These are phyloP conservation scores for Kwoniella sp. DNA, from an alignment of 768 basidiomycete species.

Conservation along the genomic window DNA sequence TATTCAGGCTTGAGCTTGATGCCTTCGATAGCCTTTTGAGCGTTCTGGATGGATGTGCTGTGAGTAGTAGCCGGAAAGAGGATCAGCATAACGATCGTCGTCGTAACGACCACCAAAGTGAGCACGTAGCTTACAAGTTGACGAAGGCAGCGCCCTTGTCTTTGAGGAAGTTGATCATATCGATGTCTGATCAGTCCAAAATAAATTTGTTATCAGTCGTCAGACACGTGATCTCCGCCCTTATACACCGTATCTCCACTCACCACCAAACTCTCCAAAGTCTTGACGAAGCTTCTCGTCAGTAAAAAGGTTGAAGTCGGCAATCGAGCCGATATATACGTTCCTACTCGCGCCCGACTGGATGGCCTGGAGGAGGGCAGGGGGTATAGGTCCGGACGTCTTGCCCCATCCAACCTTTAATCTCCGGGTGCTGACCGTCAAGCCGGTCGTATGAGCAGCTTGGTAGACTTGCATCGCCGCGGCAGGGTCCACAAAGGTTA, in stretches of 20 bases:
- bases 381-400: constrained; percentile 82
- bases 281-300: constrained; percentile 89
- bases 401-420: constrained; percentile 99
- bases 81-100: background rate
- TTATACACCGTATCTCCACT: constrained; percentile 17
- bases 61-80: background rate
- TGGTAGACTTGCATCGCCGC: constrained; percentile 94
- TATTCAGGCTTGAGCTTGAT: constrained; percentile 89
- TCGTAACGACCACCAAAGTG: too few species aligned
- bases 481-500: constrained; percentile 91
- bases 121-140: constrained; percentile 49
- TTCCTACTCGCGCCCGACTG: constrained; percentile 93
- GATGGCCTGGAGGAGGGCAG: constrained; percentile 81
- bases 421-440: constrained; percentile 88
- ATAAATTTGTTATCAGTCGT: background rate
- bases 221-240: background rate
- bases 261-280: constrained; percentile 83
- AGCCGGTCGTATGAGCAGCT: constrained; percentile 82
- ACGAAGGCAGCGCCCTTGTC: constrained; percentile 83
- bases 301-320: constrained; percentile 89
- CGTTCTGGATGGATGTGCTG: constrained; percentile 41
- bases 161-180: constrained; percentile 91
- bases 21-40: constrained; percentile 94
- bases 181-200: too few species aligned
- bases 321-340: constrained; percentile 92